A percentile compares a stretch with the other conserved stretches of the same genome.
These are phyloP conservation scores for Aureobasidium sp. DNA, from an alignment of 2,329 filamentous ascomycete species.

Conservation along the genomic window DNA sequence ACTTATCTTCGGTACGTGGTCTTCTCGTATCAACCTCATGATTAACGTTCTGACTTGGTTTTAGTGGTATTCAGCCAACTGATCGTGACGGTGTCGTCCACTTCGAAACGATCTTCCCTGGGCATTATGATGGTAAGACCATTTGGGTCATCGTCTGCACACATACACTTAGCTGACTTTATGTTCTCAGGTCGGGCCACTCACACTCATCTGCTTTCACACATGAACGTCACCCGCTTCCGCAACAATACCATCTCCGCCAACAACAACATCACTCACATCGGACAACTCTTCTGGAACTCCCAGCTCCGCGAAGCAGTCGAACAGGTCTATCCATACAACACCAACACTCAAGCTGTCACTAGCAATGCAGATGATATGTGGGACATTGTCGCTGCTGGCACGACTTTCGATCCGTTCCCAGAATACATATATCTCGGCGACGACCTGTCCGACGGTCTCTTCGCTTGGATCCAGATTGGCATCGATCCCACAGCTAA, in stretches of 20 bases:
- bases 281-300: constrained; percentile 61
- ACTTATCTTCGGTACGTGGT: not conserved
- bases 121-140: constrained; percentile 33
- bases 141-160: not conserved
- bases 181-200: constrained; percentile 26
- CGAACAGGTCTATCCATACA: constrained; percentile 41
- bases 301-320: constrained; percentile 50
- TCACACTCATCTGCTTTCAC: constrained; percentile 36
- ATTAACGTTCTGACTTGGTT: constrained; percentile 25
- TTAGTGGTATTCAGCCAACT: constrained; percentile 38
- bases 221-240: constrained; percentile 34
- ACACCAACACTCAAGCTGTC: constrained; percentile 35
- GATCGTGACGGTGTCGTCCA: constrained; percentile 36
- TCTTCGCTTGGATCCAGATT: constrained; percentile 46
- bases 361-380: constrained; percentile 48
- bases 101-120: constrained; percentile 40
- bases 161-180: not conserved
- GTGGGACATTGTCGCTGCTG: constrained; percentile 44
- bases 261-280: constrained; percentile 48
- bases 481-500: constrained; percentile 23
- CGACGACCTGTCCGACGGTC: constrained; percentile 44
- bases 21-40: no score
- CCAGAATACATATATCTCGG: constrained; percentile 53
- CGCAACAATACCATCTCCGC: constrained; percentile 41
- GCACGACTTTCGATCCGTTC: constrained; percentile 47